Evolutionary conservation across 2,329 filamentous ascomycete genomes (phyloP), one percentile per base, ranked within the genome.

Genomic region (Pseudocercospora pini-densiflorae): DNA sequence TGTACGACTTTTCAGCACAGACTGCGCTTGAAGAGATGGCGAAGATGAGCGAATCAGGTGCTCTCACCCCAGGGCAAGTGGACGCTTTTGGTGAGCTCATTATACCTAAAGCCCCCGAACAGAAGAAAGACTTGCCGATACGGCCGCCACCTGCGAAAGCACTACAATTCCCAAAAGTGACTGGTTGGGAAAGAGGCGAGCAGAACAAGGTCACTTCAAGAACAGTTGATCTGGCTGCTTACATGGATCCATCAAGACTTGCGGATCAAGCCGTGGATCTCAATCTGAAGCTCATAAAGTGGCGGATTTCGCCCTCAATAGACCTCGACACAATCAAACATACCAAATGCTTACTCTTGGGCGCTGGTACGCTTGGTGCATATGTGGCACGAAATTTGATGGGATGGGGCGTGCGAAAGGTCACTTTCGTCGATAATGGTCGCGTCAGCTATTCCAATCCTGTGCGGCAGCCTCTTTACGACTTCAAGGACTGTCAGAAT

Each of bases 231-330:
- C 84, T 99, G 8, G 91, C 91, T 21, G 93, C 95, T 73, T 97
- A 97, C 73, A 94, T 99, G 91, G 94, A 99, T 76, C 94, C 95
- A 6, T 84, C 86, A 36, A 89, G 90, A 72, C 84, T 98, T 19
- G 95, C 95, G 23, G 94, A 98, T 76, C 93, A 97, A 77, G 93
- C 94, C 0, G 94, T 98, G 9, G 95, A 99, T 75, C 85, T 99
- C 65, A 99, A 99, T 75, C 84, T 98, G 67, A 98, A 98, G 80
- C 86, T 99, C 65, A 99, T 99, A 90, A 99, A 97, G 81, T 99
- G 95, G 95, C 90, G 95, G 45, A 93, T 99, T 74, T 92, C 93
- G 7, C 95, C 95, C 0, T 89, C 90, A 59, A 86, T 99, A 47
- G 87, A 98, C 76, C 87, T 99, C 9, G 93, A 97, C 31, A 87